These are phyloP conservation scores for Huntiella bhutanensis DNA, from an alignment of 2,329 filamentous ascomycete species.

Conservation along the genomic window DNA sequence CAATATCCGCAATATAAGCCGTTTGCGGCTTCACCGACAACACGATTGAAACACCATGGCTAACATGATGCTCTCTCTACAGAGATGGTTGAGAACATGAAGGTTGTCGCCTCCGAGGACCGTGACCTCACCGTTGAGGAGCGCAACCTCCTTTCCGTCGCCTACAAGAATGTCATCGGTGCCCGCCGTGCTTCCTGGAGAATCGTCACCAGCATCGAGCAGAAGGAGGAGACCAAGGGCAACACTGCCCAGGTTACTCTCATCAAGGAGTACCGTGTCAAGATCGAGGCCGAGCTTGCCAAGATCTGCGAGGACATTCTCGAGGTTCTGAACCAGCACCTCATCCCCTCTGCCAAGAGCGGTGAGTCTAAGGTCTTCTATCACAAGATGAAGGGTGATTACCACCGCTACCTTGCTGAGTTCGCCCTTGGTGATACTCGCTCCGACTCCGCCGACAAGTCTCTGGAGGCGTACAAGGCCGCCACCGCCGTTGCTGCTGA, in stretches of 20 bases:
- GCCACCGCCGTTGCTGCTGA: slow-evolving; percentile 97
- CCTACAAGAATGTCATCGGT: slow-evolving; percentile 98
- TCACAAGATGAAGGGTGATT: slow-evolving; percentile 99
- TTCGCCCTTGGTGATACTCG: slow-evolving; percentile 88
- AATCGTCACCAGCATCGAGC: slow-evolving; percentile 96
- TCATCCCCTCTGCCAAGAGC: slow-evolving; percentile 84
- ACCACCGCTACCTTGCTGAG: slow-evolving; percentile 97
- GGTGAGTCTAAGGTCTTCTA: slow-evolving; percentile 99
- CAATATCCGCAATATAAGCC: slow-evolving; percentile 1
- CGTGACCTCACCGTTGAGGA: slow-evolving; percentile 78
- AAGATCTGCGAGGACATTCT: slow-evolving; percentile 98
- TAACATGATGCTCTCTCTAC: slow-evolving; percentile 13
- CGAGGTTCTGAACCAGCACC: slow-evolving; percentile 78
- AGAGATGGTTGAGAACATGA: slow-evolving; percentile 99
- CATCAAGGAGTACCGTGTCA: slow-evolving; percentile 97
- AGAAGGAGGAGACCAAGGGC: slow-evolving; percentile 99
- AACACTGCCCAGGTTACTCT: slow-evolving; percentile 74
- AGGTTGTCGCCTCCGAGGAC: slow-evolving; percentile 81
- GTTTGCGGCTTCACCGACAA: neutral
- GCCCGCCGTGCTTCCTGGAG: slow-evolving; percentile 93
- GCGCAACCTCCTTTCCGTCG: slow-evolving; percentile 90
- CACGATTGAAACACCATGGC: neutral
- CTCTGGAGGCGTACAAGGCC: slow-evolving; percentile 91
- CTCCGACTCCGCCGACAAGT: slow-evolving; percentile 84
- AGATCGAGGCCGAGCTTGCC: slow-evolving; percentile 91